Conservation (phyloP, 2,329 filamentous ascomycete genomes). For the Pyrenophora seminiperda region DNA sequence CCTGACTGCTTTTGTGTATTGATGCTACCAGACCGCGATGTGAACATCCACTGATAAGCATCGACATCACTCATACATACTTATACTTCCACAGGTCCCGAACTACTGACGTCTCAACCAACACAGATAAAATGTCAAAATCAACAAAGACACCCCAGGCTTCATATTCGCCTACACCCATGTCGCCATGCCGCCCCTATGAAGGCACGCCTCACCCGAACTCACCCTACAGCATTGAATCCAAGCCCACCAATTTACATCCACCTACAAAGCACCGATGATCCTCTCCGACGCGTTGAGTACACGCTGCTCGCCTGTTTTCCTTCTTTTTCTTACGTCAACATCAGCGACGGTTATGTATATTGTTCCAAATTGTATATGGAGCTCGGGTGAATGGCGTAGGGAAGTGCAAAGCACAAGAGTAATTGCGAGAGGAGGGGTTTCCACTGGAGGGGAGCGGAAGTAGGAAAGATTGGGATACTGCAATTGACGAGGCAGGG, state of each 20-base stretch:
- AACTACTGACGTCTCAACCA: not conserved
- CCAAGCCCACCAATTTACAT: slow-evolving; percentile 47
- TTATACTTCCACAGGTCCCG: too few species aligned
- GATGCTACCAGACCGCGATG: too few species aligned
- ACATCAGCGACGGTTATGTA: slow-evolving; percentile 26
- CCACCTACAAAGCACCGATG: slow-evolving; percentile 46
- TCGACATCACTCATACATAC: too few species aligned
- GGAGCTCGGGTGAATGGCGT: slow-evolving; percentile 49
- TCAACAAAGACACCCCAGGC: slow-evolving; percentile 11
- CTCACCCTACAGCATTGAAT: slow-evolving; percentile 49
- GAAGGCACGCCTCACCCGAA: slow-evolving; percentile 39
- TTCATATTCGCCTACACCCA: slow-evolving; percentile 43
- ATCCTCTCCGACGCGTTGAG: slow-evolving; percentile 40
- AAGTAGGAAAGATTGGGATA: slow-evolving; percentile 20
- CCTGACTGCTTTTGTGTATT: too few species aligned
- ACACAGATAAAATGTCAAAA: not conserved
- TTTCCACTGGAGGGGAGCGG: slow-evolving; percentile 19
- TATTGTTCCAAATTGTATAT: slow-evolving; percentile 40
- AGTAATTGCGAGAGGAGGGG: slow-evolving; percentile 34
- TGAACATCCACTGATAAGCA: too few species aligned
- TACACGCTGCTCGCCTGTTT: slow-evolving; percentile 37
- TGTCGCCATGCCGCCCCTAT: slow-evolving; percentile 45
- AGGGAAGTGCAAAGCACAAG: slow-evolving; percentile 48
- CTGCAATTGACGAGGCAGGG: slow-evolving; percentile 20
- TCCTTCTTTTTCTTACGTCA: not conserved